Conservation (phyloP, 2,329 filamentous ascomycete genomes). For the Nemania sp. region DNA sequence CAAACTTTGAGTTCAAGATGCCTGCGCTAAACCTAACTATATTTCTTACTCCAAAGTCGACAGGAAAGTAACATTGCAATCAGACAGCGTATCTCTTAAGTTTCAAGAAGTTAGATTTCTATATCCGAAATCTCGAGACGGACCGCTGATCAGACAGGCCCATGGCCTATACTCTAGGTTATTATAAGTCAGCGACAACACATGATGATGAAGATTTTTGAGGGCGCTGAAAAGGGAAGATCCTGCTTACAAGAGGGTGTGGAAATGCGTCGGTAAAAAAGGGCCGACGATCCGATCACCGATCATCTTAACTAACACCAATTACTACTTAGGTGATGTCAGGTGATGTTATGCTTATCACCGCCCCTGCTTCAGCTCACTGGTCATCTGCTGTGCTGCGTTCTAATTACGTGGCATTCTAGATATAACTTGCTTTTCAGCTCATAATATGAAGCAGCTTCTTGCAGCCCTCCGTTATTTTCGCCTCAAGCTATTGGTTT, state of each 20-base stretch:
- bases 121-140: neutral
- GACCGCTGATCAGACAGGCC: neutral
- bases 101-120: neutral
- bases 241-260: neutral
- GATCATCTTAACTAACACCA: neutral
- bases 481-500: conserved; percentile 24
- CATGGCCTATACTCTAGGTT: neutral
- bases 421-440: conserved; percentile 6
- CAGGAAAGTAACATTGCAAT: too few relatives aligned
- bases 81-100: neutral
- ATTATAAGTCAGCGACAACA: neutral
- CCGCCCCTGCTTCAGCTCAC: conserved; percentile 24
- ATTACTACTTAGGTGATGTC: neutral
- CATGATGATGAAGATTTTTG: neutral
- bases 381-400: neutral
- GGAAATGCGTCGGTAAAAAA: conserved; percentile 1
- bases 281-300: neutral
- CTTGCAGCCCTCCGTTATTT: conserved; percentile 15
- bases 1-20: too few relatives aligned
- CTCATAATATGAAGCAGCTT: conserved; percentile 17
- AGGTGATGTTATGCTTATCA: neutral
- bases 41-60: too few relatives aligned
- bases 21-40: too few relatives aligned
- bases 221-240: neutral
- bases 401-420: neutral